Base-by-base conservation (phyloP, 768 basidiomycete genomes). In the Fistulinella prunicolor region DNA sequence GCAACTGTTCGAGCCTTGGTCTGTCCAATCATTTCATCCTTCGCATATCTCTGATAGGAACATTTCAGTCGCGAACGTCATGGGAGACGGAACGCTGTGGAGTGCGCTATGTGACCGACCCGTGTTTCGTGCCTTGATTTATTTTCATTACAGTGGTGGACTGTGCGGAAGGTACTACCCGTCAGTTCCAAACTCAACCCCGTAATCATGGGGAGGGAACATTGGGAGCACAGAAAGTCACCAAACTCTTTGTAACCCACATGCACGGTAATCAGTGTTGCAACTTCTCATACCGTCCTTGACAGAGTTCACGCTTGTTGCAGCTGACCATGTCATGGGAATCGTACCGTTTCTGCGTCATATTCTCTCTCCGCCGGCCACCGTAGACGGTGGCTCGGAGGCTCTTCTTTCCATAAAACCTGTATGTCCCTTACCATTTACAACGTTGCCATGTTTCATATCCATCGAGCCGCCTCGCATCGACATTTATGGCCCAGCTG, bases 211-310 rank as follows among this genome's bases (percentile, higher is more conserved):
- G 53, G 35, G 46, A 64, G 52, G 40, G 56, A 59, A 34, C 57
- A 41, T 57, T 82, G 46, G 75, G 71, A 57, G 58, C 74, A 16
- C 72, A 62, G 29, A 78, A 69, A 48, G 71, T 92, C 23, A 66
- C 68, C 3, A 88, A 85, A 59, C 76, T 94, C 37, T 91, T 93
- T 63, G 73, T 93, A 43, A 92, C 90, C 2, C 91, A 92, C 57
- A 83, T 91, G 80, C 90, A 93, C 59, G 80, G 90, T 83, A 14
- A 54, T 28, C n/a, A 32, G 26, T 10, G 26, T 12, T 13, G 8
- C 8, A 3, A 14, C 24, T 35, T 35, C 14, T 35, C 26, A 8
- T 24, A 19, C 5, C 20, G n/a, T 28, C 12, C 12, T 16, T 14
- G 22, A 13, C 9, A 12, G 23, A 17, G 9, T 9, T 61, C 26